phyloP scores from a whole-genome alignment of 306 rosid species.

The Parietaria judaica region DNA sequence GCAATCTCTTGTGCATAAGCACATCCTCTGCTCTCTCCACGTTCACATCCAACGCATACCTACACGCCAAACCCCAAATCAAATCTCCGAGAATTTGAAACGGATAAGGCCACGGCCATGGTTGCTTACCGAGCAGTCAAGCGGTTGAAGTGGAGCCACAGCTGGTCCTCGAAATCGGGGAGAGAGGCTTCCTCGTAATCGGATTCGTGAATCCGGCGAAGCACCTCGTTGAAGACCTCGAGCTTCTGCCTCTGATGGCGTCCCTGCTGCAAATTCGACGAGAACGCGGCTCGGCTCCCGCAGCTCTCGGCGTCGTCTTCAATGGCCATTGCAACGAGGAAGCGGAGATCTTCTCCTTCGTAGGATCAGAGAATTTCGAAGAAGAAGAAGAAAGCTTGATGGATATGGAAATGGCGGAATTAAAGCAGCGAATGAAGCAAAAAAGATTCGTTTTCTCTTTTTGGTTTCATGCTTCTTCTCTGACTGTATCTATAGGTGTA shows the following conservation, averaged over 20 bases:
- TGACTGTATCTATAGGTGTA: not conserved
- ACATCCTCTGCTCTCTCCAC: constrained; percentile 99
- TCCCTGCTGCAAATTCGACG: constrained; percentile 42
- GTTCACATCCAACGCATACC: constrained; percentile 95
- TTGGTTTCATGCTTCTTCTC: not conserved
- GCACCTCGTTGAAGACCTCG: constrained; percentile 83
- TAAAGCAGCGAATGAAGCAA: not conserved
- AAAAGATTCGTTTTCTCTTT: constrained; percentile 3
- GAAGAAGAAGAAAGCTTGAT: not conserved
- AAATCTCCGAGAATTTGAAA: constrained; percentile 13
- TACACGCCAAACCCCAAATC: constrained; percentile 35
- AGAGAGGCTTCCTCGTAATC: constrained; percentile 57
- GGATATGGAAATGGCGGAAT: not conserved
- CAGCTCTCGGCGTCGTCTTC: constrained; percentile 89
- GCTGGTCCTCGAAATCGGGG: constrained; percentile 89
- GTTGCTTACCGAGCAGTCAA: constrained; percentile 67
- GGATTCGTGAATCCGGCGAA: constrained; percentile 62
- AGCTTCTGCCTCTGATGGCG: constrained; percentile 60
- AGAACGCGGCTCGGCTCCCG: constrained; percentile 60
- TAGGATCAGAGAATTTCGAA: not conserved
- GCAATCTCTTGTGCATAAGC: constrained; percentile 71
- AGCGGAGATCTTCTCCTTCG: not conserved
- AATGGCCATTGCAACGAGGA: constrained; percentile 40
- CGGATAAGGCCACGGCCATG: not conserved
- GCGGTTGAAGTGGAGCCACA: constrained; percentile 94